A percentile compares a stretch with the other conserved stretches of the same genome.
phyloP scores from a whole-genome alignment of 176 grass and related monocot species.

The Raddia guianensis region DNA sequence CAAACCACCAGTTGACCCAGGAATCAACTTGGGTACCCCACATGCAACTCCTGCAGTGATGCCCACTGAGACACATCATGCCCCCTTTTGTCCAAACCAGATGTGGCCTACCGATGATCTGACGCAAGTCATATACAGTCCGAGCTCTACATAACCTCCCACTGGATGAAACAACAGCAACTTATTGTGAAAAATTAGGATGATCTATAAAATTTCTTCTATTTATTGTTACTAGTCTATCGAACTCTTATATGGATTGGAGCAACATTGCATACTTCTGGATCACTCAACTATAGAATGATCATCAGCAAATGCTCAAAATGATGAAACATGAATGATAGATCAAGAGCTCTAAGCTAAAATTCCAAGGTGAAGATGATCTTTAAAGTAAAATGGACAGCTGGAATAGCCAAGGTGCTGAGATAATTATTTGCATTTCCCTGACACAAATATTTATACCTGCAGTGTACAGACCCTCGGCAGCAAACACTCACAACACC shows the following conservation, averaged over 20 bases:
- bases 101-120: not conserved
- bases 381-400: not conserved
- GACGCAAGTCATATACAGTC: not conserved
- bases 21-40: not conserved
- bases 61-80: not conserved
- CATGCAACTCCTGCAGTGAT: not conserved
- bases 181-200: not conserved
- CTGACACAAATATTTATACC: not conserved
- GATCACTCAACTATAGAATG: not conserved
- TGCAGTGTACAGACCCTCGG: not conserved
- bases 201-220: not conserved
- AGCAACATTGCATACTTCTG: not conserved
- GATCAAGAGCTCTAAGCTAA: not conserved
- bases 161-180: not conserved
- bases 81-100: not conserved
- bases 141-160: not conserved
- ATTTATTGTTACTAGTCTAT: conserved; percentile 6
- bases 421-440: not conserved
- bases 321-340: not conserved
- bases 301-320: conserved; percentile 4
- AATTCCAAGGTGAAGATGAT: not conserved
- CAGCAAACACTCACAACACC: not conserved
- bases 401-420: not conserved
- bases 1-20: not conserved
- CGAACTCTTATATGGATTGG: not conserved